Percentiles rank a stretch among this genome's conserved stretches.
Evolutionary conservation across 148 eudicot species (phyloP).

Genomic region (Suaeda aralocaspica): DNA sequence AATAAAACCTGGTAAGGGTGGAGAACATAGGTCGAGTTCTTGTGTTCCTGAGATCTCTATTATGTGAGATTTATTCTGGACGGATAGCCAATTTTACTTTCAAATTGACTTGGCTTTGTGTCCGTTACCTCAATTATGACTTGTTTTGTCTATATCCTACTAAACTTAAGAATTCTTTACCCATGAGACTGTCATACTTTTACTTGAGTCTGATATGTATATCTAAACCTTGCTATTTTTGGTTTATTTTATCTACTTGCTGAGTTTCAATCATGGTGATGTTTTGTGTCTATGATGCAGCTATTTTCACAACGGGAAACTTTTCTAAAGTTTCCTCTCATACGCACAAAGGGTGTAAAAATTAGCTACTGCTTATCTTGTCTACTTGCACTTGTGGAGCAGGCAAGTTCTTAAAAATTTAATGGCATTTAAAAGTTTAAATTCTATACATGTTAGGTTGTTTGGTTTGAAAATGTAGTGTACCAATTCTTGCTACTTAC

Average conservation of each 20-base stretch:
- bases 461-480: not conserved
- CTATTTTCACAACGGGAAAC: slow-evolving; percentile 59
- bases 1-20: too few relatives aligned
- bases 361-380: slow-evolving; percentile 83
- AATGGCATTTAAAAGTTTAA: not conserved
- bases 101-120: not conserved
- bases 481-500: not conserved
- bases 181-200: not conserved
- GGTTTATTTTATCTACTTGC: not conserved
- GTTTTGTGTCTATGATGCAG: slow-evolving; percentile 33
- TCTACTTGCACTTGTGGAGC: slow-evolving; percentile 86
- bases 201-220: not conserved
- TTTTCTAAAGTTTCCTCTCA: slow-evolving; percentile 56
- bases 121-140: not conserved
- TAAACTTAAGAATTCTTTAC: not conserved
- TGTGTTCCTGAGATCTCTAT: too few relatives aligned
- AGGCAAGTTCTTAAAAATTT: slow-evolving; percentile 42
- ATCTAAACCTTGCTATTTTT: not conserved
- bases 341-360: slow-evolving; percentile 56
- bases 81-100: not conserved
- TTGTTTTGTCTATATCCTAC: not conserved
- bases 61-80: too few relatives aligned
- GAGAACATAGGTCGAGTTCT: too few relatives aligned
- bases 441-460: not conserved
- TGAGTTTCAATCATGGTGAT: not conserved